These are phyloP conservation scores for Lachnellula willkommii DNA, from an alignment of 2,329 filamentous ascomycete species.

Conservation along the genomic window DNA sequence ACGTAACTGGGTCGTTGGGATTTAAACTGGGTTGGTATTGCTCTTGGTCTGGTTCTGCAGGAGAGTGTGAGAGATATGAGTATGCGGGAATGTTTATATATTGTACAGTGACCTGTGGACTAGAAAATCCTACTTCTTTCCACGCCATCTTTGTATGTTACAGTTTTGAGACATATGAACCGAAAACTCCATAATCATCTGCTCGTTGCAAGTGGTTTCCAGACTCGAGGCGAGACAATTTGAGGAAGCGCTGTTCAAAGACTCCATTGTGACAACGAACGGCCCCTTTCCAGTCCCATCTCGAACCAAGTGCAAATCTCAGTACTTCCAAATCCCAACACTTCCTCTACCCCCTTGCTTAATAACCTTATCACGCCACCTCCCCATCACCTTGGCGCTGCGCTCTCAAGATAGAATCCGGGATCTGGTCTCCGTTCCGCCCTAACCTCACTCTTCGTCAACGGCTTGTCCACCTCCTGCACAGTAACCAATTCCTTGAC, in stretches of 20 bases:
- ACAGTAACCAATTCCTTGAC: slow-evolving; percentile 70
- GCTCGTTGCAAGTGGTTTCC: background rate
- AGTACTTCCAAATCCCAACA: background rate
- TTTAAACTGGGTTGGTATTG: too few relatives aligned
- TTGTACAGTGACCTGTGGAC: background rate
- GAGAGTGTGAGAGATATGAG: background rate
- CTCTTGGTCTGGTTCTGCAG: background rate
- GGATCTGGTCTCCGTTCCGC: slow-evolving; percentile 58
- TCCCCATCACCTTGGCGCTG: slow-evolving; percentile 19
- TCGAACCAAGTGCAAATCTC: background rate
- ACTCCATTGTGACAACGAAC: background rate
- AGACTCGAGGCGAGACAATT: background rate
- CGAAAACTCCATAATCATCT: background rate
- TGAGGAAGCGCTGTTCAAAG: background rate
- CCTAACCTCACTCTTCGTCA: slow-evolving; percentile 57
- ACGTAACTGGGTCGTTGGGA: too few relatives aligned
- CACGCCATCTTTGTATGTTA: background rate
- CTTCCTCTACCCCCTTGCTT: background rate
- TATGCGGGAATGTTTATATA: background rate
- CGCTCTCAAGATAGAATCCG: slow-evolving; percentile 62
- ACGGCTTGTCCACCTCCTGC: slow-evolving; percentile 54
- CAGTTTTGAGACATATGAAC: background rate
- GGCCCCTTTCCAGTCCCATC: background rate
- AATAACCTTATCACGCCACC: background rate
- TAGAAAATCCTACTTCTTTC: background rate